Base-by-base conservation (phyloP, 2,329 filamentous ascomycete genomes). In the Ceratocystiopsis brevicomis region DNA sequence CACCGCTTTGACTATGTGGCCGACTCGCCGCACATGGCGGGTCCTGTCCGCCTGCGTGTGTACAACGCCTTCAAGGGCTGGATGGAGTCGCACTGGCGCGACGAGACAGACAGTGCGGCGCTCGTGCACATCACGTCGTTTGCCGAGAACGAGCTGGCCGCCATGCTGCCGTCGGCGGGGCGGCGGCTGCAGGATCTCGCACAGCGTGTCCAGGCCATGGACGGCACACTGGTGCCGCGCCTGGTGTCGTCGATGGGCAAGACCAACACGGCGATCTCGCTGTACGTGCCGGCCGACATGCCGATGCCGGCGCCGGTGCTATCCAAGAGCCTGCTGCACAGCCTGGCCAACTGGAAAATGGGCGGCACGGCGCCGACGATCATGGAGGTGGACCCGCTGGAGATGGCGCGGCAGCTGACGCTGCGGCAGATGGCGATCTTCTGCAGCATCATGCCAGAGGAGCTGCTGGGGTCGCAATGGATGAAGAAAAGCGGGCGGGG, bases 1-100 rank as follows among this genome's bases (percentile, higher is more conserved):
- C 81, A 90, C 45, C 78, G 92, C 30, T 98, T 93, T 58, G 83
- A 95, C 46, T 94, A 95, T 52, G 81, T 94, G 35, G 81, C 76
- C 13, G 81, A 90, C 47, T 81, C 78, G 40, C 73, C 77, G 18
- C 71, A 77, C 46, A 73, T 87, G 49, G 78, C 86, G 18, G 73
- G 69, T 3, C 84, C 88, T 0, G 88, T 96, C 18, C 78, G 87
- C 41, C 66, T 98, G 40, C 76, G 90, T 42, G 85, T 96, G 1
- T 96, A 92, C 65, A 96, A 98, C 57, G 79, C 86, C 45, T 85
- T 98, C 68, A 98, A 98, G 61, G 82, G 83, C 37, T 98, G 90
- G 90, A 66, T 98, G 17, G 90, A 96, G 62, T 90, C 82, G 8
- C 86, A 98, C 60, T 98, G 90, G 88, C 76, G 81, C 40, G 76